phyloP scores from a whole-genome alignment of 1,139 yeast genomes.

The Candida pseudoviswanathii region DNA sequence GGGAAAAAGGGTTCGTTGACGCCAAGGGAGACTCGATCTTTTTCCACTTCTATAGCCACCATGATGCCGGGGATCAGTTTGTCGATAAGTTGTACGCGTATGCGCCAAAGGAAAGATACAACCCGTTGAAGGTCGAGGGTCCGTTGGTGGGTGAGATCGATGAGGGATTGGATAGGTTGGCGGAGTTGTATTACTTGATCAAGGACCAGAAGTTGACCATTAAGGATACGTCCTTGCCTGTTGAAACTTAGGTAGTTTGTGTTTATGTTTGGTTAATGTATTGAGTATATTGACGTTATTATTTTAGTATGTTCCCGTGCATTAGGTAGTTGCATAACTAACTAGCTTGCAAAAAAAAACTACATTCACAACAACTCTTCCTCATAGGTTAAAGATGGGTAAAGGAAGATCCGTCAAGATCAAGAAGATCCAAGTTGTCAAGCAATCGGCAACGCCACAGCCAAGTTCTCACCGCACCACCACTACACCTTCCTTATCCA shows the following conservation, averaged over 20 bases:
- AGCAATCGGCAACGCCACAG: background rate
- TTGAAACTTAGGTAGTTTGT: background rate
- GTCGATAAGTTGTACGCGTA: slow-evolving; percentile 25
- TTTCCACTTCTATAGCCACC: slow-evolving; percentile 29
- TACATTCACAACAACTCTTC: background rate
- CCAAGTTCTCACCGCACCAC: background rate
- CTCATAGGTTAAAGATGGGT: background rate
- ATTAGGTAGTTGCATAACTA: background rate
- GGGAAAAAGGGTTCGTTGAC: slow-evolving; percentile 29
- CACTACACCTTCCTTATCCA: background rate
- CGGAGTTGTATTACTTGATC: slow-evolving; percentile 26
- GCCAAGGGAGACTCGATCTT: slow-evolving; percentile 24
- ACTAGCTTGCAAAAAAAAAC: background rate
- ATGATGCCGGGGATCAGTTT: slow-evolving; percentile 22
- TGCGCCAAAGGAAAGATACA: slow-evolving; percentile 26
- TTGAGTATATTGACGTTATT: background rate
- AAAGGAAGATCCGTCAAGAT: background rate
- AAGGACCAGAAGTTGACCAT: slow-evolving; percentile 16
- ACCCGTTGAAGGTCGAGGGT: slow-evolving; percentile 29
- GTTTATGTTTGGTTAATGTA: background rate
- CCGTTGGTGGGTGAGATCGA: slow-evolving; percentile 26
- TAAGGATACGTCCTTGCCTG: slow-evolving; percentile 12
- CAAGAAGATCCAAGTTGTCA: background rate
- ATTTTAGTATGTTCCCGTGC: background rate
- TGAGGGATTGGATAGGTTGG: slow-evolving; percentile 24